Evolutionary conservation across 345 rosid species (phyloP), one percentile per base, ranked within the genome.

Genomic region (Citrus glauca): DNA sequence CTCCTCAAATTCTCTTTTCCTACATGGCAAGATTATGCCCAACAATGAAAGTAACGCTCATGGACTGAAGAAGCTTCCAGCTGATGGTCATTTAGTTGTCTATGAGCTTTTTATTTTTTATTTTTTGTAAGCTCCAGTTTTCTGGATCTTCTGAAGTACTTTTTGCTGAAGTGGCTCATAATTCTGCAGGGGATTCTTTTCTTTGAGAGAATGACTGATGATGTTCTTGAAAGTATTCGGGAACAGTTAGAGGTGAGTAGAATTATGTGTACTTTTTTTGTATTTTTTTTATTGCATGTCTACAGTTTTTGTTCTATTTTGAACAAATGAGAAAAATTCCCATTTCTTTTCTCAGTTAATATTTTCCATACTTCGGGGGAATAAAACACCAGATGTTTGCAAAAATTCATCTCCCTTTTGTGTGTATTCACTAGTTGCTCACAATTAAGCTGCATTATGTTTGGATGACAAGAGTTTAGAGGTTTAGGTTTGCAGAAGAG

Each of bases 141-240:
- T 10, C 20, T 10, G 9, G 42, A 19, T 35, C 66, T 0, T 57
- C 42, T 72, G 53, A 42, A 55, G 20, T 76, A 37, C 37, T 55
- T 68, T 78, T 71, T 75, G 80, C 77, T 45, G 56, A 77, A 55
- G 42, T n/a, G 35, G 72, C 35, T 81, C 77, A 33, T 80, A 69
- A 74, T 82, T 78, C 60, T 83, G 73, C 93, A 95, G 97, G 97
- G 99, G 40, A 76, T 89, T 87, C 86, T 95, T 83, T 95, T 93
- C 87, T 92, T 91, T 32, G 99, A 92, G 80, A 90, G 89, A 89
- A 93, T 93, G 97, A 85, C 92, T 19, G 94, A 88, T 48, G 91
- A 90, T 71, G 96, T 95, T 86, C 89, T 95, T 77, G 93, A 92
- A 71, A 78, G 81, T 72, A 92, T 95, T 75, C 87, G 77, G 17